Conservation (phyloP, 495 filamentous ascomycete species). For the Rhypophila decipiens region DNA sequence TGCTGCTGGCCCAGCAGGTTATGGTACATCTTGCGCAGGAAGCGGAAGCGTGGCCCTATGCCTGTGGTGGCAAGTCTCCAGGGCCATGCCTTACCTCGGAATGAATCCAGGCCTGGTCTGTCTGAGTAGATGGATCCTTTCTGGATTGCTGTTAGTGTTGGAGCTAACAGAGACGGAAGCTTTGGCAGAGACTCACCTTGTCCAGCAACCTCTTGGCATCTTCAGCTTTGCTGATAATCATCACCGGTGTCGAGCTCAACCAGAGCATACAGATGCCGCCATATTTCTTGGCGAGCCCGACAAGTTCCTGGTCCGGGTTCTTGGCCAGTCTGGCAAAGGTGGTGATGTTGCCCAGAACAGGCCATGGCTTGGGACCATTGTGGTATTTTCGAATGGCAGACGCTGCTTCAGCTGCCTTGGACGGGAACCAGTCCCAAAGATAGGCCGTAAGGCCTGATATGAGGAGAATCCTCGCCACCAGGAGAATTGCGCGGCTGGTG, state of each 20-base stretch:
- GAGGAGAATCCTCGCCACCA: background rate
- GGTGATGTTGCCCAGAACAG: background rate
- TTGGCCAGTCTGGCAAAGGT: background rate
- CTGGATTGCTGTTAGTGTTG: background rate
- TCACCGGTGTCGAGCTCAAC: background rate
- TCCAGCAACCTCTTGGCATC: background rate
- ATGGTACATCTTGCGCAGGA: background rate
- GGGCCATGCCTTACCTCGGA: background rate
- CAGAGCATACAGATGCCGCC: background rate
- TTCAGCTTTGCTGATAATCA: background rate
- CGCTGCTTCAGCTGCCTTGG: background rate
- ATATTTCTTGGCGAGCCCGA: background rate
- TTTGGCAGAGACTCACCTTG: background rate
- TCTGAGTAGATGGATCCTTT: background rate
- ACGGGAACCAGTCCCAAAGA: background rate
- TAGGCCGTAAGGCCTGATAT: background rate
- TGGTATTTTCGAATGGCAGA: background rate
- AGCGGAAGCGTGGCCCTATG: background rate
- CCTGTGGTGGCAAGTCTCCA: background rate
- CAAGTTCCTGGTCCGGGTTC: background rate
- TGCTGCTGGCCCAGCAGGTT: background rate
- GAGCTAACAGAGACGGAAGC: background rate
- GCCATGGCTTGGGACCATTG: background rate
- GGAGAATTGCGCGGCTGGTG: background rate
- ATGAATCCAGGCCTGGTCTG: background rate